A percentile compares a stretch with the other conserved stretches of the same genome.
Evolutionary conservation across 1,284 basidiomycete genomes (phyloP).

Genomic region (Cryptococcus sp.): DNA sequence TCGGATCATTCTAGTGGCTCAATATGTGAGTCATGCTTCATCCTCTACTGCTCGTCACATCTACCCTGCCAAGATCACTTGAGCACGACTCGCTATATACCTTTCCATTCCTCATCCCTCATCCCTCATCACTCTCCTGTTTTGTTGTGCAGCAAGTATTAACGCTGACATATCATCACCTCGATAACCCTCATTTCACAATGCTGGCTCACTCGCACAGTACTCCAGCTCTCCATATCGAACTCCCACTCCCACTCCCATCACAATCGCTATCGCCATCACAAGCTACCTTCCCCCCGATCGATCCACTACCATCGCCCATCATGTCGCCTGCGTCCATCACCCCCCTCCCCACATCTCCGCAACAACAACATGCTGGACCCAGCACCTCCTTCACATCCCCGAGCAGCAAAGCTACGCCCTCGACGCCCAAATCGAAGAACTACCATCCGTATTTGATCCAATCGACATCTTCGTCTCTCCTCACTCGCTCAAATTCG

Average conservation of each 20-base stretch:
- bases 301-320: conserved; percentile 13
- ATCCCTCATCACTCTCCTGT: not conserved
- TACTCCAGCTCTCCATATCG: not conserved
- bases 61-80: too few species aligned
- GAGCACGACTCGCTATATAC: too few species aligned
- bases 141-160: not conserved
- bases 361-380: not conserved
- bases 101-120: too few species aligned
- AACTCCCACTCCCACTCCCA: not conserved
- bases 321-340: conserved; percentile 15
- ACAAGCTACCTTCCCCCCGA: not conserved
- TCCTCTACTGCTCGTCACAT: too few species aligned
- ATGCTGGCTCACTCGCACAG: conserved; percentile 7
- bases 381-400: conserved; percentile 14
- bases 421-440: conserved; percentile 14
- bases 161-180: conserved; percentile 6
- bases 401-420: conserved; percentile 1
- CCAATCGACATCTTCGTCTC: conserved; percentile 33
- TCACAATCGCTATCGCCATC: not conserved
- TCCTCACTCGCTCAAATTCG: conserved; percentile 39
- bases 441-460: conserved; percentile 43
- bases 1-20: too few species aligned
- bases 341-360: conserved; percentile 1
- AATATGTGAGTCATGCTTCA: too few species aligned
- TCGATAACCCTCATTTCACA: conserved; percentile 3